A percentile compares a stretch with the other conserved stretches of the same genome.
Evolutionary conservation across 1,284 basidiomycete species (phyloP).

Genomic region (Cryptococcus maquisensis): DNA sequence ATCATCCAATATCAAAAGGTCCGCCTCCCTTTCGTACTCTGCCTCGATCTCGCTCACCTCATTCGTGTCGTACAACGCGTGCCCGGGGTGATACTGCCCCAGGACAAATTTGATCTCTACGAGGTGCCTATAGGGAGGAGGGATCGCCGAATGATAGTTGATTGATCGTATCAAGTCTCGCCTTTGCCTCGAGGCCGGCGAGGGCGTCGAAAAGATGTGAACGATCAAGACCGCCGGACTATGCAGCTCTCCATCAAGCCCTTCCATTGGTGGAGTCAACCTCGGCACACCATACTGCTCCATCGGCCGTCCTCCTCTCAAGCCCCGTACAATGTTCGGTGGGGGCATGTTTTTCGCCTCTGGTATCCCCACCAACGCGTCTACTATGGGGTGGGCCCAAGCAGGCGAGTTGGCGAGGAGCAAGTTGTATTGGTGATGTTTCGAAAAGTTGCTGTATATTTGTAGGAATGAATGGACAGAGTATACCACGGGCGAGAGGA

Average conservation of each 20-base stretch:
- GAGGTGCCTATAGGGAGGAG: conserved; percentile 12
- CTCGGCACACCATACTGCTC: conserved; percentile 5
- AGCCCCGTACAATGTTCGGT: background rate
- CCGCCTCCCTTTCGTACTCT: conserved; percentile 12
- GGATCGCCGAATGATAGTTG: conserved; percentile 6
- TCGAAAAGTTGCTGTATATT: background rate
- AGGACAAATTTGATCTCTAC: conserved; percentile 29
- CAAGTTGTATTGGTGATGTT: background rate
- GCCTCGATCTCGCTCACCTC: conserved; percentile 13
- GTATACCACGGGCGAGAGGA: no score
- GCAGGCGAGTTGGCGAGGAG: no score
- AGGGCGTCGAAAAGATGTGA: conserved; percentile 29
- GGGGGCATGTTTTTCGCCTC: background rate
- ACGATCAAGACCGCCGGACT: conserved; percentile 24
- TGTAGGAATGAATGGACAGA: background rate
- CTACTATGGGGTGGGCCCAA: no score
- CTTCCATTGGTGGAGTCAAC: conserved; percentile 1
- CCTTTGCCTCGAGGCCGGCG: conserved; percentile 1
- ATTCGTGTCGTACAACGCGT: background rate
- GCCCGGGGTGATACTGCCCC: background rate
- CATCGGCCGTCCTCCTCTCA: conserved; percentile 4
- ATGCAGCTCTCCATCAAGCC: background rate
- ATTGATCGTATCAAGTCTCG: conserved; percentile 19
- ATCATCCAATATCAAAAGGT: conserved; percentile 16
- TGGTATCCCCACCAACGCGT: no score